Evolutionary conservation across 2,329 filamentous ascomycete species (phyloP), one percentile per base, ranked within the genome.

Genomic region (Scytalidium lignicola): DNA sequence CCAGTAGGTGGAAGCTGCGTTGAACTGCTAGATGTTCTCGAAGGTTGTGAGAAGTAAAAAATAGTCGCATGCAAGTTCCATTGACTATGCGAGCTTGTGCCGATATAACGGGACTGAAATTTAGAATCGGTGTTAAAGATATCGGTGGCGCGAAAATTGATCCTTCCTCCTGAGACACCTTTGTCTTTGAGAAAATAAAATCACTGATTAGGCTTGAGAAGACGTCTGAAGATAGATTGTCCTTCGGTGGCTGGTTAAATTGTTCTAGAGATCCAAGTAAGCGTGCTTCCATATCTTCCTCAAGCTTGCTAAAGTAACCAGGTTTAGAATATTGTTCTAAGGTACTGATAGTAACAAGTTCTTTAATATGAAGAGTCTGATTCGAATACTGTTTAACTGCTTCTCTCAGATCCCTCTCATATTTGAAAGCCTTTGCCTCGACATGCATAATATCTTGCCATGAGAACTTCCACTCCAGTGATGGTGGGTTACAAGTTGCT

Each of bases 41-140:
- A 3, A 99, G 68, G 9, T 81, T 73, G 61, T 95, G 88, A 5
- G 82, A 75, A 17, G 78, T 78, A 63, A 96, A 95, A 18, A 97
- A 78, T 8, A 95, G 72, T 47, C 80, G 75, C 58, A 96, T 79
- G 49, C 87, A 88, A 46, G 88, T 85, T 23, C 81, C 80, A 56
- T 91, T 93, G 32, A 96, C 76, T 0, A 95, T 71, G 40, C 82
- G 79, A 6, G 88, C 82, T 67, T 97, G 92, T 0, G 83, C 79
- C 8, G 78, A 71, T 15, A 95, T 76, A 15, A 92, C 74, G 0
- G 88, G 86, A 1, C 80, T 82, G 58, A 96, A 86, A 0, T 89
- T 95, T 10, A 95, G 72, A 8, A 86, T 69, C 1, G 88, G 84
- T 23, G 79, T 62, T 7, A 85, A 64, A 1, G 80, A 62, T 22